Evolutionary conservation across 1,284 basidiomycete genomes (phyloP).

Genomic region (Psilocybe mexicana): DNA sequence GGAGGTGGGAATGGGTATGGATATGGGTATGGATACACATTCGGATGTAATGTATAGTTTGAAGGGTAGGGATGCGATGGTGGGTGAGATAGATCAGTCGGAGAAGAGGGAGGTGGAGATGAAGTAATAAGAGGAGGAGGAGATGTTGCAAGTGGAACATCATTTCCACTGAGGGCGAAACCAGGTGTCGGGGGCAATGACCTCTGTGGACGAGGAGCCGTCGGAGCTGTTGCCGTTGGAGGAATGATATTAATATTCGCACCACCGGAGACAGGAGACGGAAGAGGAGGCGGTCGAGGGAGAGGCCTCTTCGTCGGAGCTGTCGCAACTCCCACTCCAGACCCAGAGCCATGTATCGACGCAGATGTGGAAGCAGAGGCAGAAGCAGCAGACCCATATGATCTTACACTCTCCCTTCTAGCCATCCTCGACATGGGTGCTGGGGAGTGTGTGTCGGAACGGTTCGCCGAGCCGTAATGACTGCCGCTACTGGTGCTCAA

Average conservation of each 20-base stretch:
- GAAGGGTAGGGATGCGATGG: not conserved
- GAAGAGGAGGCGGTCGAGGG: conserved; percentile 9
- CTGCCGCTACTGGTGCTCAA: not conserved
- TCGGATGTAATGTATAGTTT: not conserved
- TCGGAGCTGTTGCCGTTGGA: not conserved
- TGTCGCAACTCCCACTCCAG: not conserved
- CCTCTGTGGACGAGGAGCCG: conserved; percentile 17
- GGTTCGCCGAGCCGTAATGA: not conserved
- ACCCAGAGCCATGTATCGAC: not conserved
- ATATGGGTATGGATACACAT: not conserved
- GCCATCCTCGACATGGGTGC: not conserved
- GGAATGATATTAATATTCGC: not conserved
- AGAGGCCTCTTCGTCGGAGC: conserved; percentile 9
- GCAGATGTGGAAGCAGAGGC: conserved; percentile 3
- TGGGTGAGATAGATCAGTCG: conserved; percentile 1
- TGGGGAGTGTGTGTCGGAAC: not conserved
- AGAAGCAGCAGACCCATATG: conserved; percentile 11
- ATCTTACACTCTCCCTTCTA: conserved; percentile 16
- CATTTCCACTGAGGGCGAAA: not conserved
- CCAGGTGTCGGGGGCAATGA: conserved; percentile 26
- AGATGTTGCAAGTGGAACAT: not conserved
- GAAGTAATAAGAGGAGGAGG: not conserved
- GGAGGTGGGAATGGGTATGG: not conserved
- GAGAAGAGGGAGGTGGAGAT: not conserved
- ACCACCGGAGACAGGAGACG: not conserved